Conservation (phyloP, 805 yeast species). For the Scheffersomyces coipomensis region DNA sequence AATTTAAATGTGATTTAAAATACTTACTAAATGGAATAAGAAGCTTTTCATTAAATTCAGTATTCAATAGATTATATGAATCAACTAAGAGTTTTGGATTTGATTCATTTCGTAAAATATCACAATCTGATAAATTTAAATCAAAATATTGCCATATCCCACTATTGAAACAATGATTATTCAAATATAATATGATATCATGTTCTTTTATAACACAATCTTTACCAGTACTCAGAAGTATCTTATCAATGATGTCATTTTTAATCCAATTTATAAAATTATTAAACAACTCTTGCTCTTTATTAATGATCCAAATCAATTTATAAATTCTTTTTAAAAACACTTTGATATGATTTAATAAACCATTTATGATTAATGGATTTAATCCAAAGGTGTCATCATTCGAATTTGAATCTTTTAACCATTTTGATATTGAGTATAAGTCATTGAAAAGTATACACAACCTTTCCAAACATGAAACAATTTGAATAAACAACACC, state of each 20-base stretch:
- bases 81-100: neutral
- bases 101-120: neutral
- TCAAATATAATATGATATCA: conserved; percentile 22
- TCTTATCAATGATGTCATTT: conserved; percentile 31
- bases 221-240: conserved; percentile 42
- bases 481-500: conserved; percentile 44
- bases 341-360: conserved; percentile 12
- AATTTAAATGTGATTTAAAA: neutral
- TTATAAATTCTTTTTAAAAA: conserved; percentile 33
- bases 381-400: conserved; percentile 9
- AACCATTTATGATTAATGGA: conserved; percentile 5
- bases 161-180: conserved; percentile 18
- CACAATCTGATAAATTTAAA: conserved; percentile 1
- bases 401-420: conserved; percentile 12
- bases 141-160: conserved; percentile 17
- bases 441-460: conserved; percentile 45
- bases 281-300: conserved; percentile 46
- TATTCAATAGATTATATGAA: neutral
- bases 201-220: conserved; percentile 5
- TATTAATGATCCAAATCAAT: conserved; percentile 42
- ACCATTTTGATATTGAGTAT: conserved; percentile 40
- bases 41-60: neutral
- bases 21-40: neutral
- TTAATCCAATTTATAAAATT: conserved; percentile 46
- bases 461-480: conserved; percentile 57